Base-by-base conservation (phyloP, 1,139 yeast genomes). In the Meyerozyma carpophila region DNA sequence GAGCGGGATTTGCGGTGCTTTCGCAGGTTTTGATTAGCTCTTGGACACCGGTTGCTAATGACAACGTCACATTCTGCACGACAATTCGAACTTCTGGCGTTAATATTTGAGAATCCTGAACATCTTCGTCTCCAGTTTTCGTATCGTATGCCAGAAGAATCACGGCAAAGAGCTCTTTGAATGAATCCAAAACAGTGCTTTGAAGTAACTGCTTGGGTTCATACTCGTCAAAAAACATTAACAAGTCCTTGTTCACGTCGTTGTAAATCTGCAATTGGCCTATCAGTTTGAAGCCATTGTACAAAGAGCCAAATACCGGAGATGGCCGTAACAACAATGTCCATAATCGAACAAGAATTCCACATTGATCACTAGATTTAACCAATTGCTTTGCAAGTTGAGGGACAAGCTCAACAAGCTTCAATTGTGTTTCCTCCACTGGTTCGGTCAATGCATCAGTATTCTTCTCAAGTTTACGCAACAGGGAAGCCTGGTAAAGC, bases 311-410 rank as follows among this genome's bases (percentile, higher is more conserved):
- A 1, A 50, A 40, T 8, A 47, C 50, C 13, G 55, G 50, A n/a
- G 53, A 41, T 5, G 58, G 48, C 8, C 44, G 44, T 16, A 65
- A 48, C 14, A 70, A 49, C 4, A 55, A 44, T 41, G 56, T 57
- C 73, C 75, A 70, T 3, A 68, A 44, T 16, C 51, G 48, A 38
- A 71, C 46, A 47, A 68, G 70, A 1, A 56, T 51, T 1, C 48
- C 45, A 37, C 58, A 55, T 14, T 55, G 44, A 6, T 47, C 40
- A 7, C 51, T 39, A 1, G 61, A 50, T 39, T 59, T 60, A 20
- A 52, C 43, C 61, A 62, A 62, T 7, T 52, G 40, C 5, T 47
- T 44, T 29, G 55, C 60, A 13, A 70, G 43, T 1, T 53, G 43
- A 1, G 64, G 59, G 3, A 69, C 44, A 42, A 58, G 52, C 13